Percentiles rank a stretch among this genome's conserved stretches.
Conservation (phyloP, 1,284 basidiomycete genomes). For the Pulveroboletus sp. region DNA sequence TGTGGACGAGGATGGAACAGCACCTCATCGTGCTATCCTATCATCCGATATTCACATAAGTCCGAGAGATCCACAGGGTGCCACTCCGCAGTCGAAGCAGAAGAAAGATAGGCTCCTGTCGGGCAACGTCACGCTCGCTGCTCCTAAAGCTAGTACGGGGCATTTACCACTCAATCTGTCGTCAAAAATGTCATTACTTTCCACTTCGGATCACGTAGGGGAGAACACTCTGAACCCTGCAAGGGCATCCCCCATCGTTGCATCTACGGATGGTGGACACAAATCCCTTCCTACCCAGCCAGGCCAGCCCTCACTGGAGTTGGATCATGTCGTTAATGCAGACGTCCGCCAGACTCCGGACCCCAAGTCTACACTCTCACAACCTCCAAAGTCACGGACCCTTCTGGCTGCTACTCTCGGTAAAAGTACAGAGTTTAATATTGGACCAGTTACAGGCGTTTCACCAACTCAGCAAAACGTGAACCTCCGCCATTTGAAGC, state of each 20-base stretch:
- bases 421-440: constrained; percentile 18
- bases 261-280: constrained; percentile 6
- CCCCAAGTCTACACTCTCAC: constrained; percentile 12
- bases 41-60: background rate
- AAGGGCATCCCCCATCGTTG: constrained; percentile 5
- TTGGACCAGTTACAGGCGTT: constrained; percentile 18
- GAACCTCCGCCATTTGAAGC: constrained; percentile 32
- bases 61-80: background rate
- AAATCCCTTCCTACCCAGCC: constrained; percentile 7
- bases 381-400: constrained; percentile 25
- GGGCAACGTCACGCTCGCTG: constrained; percentile 16
- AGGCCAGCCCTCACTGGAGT: constrained; percentile 5
- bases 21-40: background rate
- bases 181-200: background rate
- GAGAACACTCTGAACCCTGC: background rate
- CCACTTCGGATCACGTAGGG: background rate
- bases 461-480: constrained; percentile 30
- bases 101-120: constrained; percentile 11
- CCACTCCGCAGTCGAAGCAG: constrained; percentile 2
- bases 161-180: constrained; percentile 5
- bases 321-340: constrained; percentile 1
- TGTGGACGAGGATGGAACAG: constrained; percentile 3
- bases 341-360: constrained; percentile 7
- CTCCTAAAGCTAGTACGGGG: background rate
- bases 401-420: constrained; percentile 12